Percentiles rank a stretch among this genome's conserved stretches.
These are phyloP conservation scores for Clitoria ternatea DNA, from an alignment of 306 rosid species.

Conservation along the genomic window DNA sequence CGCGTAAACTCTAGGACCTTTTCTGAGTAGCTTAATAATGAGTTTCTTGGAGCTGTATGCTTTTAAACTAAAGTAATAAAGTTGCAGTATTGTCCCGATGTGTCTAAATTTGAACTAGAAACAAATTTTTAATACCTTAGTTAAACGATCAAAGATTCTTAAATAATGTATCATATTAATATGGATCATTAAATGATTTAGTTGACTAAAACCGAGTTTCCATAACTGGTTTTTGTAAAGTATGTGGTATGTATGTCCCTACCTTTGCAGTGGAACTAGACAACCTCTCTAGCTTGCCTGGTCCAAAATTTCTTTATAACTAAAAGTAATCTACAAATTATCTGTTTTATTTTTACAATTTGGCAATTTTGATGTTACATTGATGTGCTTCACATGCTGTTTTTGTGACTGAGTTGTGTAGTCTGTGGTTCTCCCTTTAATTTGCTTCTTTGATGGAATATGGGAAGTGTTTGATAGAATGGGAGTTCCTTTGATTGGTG, in stretches of 20 bases:
- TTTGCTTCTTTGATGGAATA: background rate
- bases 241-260: too few species aligned
- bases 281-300: too few species aligned
- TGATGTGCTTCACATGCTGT: background rate
- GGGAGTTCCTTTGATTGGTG: background rate
- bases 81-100: background rate
- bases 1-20: background rate
- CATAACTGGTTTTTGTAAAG: too few species aligned
- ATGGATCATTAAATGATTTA: too few species aligned
- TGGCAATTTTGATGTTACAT: constrained; percentile 7
- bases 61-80: background rate
- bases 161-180: too few species aligned
- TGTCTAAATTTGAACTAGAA: too few species aligned
- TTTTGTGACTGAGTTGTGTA: background rate
- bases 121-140: too few species aligned
- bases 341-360: background rate
- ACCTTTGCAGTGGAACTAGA: too few species aligned
- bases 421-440: background rate
- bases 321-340: background rate
- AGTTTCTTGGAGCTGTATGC: constrained; percentile 7
- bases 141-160: too few species aligned
- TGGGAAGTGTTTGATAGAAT: background rate
- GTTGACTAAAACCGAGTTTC: too few species aligned
- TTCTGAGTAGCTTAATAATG: background rate
- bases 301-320: background rate